Conservation (phyloP, 164 flowering plant species). For the Taxillus chinensis region DNA sequence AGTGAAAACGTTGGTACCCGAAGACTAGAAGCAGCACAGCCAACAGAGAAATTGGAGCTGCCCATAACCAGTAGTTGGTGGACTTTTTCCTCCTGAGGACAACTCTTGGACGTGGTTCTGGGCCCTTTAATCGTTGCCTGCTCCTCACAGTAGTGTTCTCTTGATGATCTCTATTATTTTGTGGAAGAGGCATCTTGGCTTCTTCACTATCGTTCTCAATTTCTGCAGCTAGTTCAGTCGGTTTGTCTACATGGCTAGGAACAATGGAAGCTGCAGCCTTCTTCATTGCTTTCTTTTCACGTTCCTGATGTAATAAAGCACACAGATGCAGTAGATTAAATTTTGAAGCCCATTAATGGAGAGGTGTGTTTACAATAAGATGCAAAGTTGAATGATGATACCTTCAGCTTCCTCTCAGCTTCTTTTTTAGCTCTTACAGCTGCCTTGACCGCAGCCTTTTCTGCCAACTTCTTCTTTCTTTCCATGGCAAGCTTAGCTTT, state of each 20-base stretch:
- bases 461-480: slow-evolving; percentile 58
- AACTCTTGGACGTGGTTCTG: slow-evolving; percentile 51
- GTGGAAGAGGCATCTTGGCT: slow-evolving; percentile 24
- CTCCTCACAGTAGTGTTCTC: slow-evolving; percentile 30
- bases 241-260: slow-evolving; percentile 25
- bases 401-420: slow-evolving; percentile 93
- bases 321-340: not conserved
- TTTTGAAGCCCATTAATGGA: not conserved
- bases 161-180: slow-evolving; percentile 37
- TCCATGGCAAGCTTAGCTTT: slow-evolving; percentile 70
- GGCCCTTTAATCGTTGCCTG: slow-evolving; percentile 39
- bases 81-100: slow-evolving; percentile 64
- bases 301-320: slow-evolving; percentile 39
- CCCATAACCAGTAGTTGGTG: slow-evolving; percentile 60
- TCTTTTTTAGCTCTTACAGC: slow-evolving; percentile 76
- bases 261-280: slow-evolving; percentile 35
- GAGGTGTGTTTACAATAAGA: not conserved
- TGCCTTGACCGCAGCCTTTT: slow-evolving; percentile 64
- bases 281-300: slow-evolving; percentile 76
- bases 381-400: slow-evolving; percentile 15
- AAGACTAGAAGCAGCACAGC: slow-evolving; percentile 27
- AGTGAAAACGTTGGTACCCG: slow-evolving; percentile 38
- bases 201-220: slow-evolving; percentile 28
- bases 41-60: slow-evolving; percentile 40
- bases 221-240: slow-evolving; percentile 23